A percentile compares a stretch with the other conserved stretches of the same genome.
These are phyloP conservation scores for Nannizzia gypsea DNA, from an alignment of 2,329 filamentous ascomycete genomes.

Conservation along the genomic window DNA sequence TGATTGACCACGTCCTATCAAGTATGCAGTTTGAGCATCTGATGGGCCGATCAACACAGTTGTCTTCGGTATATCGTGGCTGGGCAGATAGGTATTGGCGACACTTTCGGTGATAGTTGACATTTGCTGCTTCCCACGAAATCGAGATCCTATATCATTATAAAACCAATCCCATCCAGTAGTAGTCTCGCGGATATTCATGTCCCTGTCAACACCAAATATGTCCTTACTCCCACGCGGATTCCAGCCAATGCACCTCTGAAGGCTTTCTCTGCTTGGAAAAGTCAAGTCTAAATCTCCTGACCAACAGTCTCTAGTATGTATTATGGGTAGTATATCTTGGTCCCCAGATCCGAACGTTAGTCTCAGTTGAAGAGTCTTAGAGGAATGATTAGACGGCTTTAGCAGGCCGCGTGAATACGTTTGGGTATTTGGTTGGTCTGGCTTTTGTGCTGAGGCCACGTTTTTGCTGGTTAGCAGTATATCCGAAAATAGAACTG, in stretches of 20 bases:
- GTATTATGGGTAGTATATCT: conserved; percentile 39
- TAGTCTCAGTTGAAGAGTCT: conserved; percentile 36
- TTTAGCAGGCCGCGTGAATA: conserved; percentile 30
- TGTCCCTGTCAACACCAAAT: conserved; percentile 33
- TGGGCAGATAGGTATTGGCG: conserved; percentile 34
- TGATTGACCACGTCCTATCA: conserved; percentile 31
- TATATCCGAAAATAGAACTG: background rate
- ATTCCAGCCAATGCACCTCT: conserved; percentile 19
- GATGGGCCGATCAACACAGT: conserved; percentile 42
- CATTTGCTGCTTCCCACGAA: conserved; percentile 33
- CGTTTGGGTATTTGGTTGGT: conserved; percentile 12
- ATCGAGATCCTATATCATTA: conserved; percentile 30
- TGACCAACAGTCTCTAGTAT: conserved; percentile 41
- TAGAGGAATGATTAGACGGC: conserved; percentile 27
- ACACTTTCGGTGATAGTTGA: conserved; percentile 26
- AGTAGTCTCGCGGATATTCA: conserved; percentile 35
- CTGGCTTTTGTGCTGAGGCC: background rate
- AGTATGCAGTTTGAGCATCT: conserved; percentile 33
- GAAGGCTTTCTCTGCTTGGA: conserved; percentile 35
- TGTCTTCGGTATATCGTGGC: conserved; percentile 22
- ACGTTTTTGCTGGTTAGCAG: background rate
- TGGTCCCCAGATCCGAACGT: conserved; percentile 41
- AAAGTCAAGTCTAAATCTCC: conserved; percentile 37
- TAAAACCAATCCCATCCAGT: conserved; percentile 45
- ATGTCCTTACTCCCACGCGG: conserved; percentile 32